Evolutionary conservation across 345 rosid genomes (phyloP).

Genomic region (Euphorbia lathyris): DNA sequence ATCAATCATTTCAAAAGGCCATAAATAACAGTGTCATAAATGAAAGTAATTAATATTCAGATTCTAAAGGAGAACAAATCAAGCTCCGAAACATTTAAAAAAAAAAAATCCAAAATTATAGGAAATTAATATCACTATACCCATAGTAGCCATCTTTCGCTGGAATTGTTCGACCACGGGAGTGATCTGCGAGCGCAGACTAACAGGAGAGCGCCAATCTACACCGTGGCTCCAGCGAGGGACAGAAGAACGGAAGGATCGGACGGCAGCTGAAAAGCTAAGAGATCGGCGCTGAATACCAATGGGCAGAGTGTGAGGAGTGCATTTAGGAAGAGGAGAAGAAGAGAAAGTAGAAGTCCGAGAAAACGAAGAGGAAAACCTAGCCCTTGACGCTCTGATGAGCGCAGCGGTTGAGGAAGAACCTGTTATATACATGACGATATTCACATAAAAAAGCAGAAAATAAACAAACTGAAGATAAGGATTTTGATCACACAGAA

Average conservation of each 20-base stretch:
- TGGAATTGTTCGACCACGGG: conserved; percentile 60
- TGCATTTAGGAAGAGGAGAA: conserved; percentile 7
- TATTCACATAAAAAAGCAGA: conserved; percentile 9
- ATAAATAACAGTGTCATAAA: background rate
- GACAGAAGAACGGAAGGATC: conserved; percentile 41
- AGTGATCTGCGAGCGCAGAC: conserved; percentile 67
- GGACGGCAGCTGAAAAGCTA: conserved; percentile 43
- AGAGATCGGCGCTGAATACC: conserved; percentile 43
- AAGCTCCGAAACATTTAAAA: background rate
- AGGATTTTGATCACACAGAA: background rate
- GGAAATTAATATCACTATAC: conserved; percentile 30
- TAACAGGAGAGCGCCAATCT: conserved; percentile 54
- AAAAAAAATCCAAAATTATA: background rate
- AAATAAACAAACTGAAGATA: background rate
- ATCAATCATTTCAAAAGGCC: background rate
- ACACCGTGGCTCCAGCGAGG: conserved; percentile 79
- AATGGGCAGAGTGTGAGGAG: conserved; percentile 19
- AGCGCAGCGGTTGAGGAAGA: conserved; percentile 54
- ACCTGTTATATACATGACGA: conserved; percentile 66
- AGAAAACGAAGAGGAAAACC: conserved; percentile 24
- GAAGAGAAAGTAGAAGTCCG: conserved; percentile 10
- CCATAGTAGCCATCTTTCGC: conserved; percentile 76
- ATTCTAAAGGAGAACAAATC: background rate
- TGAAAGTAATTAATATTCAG: background rate
- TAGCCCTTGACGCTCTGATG: conserved; percentile 58